Percentiles rank a stretch among this genome's conserved stretches.
phyloP scores from a whole-genome alignment of 2,329 filamentous ascomycete genomes.

The Aspergillus brasiliensis region DNA sequence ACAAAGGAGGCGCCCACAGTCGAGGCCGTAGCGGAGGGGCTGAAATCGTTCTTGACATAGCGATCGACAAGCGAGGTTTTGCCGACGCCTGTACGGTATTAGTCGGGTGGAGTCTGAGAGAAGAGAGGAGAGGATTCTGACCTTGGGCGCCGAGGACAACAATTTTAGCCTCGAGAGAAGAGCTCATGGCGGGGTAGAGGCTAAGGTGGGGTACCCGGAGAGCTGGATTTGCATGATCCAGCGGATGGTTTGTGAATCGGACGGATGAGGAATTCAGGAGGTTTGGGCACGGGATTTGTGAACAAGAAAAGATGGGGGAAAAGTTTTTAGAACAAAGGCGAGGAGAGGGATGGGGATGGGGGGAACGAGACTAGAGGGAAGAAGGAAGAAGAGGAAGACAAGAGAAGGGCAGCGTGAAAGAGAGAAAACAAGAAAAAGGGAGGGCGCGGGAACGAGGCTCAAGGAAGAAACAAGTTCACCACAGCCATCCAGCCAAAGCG shows the following conservation, averaged over 20 bases:
- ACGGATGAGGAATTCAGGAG: not conserved
- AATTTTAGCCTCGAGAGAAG: constrained; percentile 55
- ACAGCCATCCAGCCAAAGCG: constrained; percentile 3
- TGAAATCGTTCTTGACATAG: constrained; percentile 50
- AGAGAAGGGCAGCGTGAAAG: not conserved
- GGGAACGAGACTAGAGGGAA: not conserved
- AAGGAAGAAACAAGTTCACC: not conserved
- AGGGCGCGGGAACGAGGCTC: not conserved
- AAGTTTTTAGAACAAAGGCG: not conserved
- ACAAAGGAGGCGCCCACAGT: constrained; percentile 82
- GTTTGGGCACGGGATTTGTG: not conserved
- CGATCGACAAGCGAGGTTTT: constrained; percentile 56
- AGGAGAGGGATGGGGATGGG: not conserved
- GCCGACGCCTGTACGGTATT: constrained; percentile 47
- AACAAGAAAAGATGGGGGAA: not conserved
- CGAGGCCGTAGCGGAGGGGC: constrained; percentile 51
- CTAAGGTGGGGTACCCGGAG: constrained; percentile 26
- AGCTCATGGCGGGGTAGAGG: constrained; percentile 46
- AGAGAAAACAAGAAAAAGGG: not conserved
- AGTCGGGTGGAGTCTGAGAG: constrained; percentile 2
- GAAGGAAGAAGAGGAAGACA: not conserved
- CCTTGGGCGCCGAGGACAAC: constrained; percentile 56
- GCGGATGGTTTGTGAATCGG: not conserved
- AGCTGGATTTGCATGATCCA: constrained; percentile 36
- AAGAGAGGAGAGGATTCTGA: constrained; percentile 24